These are phyloP conservation scores for Ascobolus immersus DNA, from an alignment of 495 filamentous ascomycete genomes.

Conservation along the genomic window DNA sequence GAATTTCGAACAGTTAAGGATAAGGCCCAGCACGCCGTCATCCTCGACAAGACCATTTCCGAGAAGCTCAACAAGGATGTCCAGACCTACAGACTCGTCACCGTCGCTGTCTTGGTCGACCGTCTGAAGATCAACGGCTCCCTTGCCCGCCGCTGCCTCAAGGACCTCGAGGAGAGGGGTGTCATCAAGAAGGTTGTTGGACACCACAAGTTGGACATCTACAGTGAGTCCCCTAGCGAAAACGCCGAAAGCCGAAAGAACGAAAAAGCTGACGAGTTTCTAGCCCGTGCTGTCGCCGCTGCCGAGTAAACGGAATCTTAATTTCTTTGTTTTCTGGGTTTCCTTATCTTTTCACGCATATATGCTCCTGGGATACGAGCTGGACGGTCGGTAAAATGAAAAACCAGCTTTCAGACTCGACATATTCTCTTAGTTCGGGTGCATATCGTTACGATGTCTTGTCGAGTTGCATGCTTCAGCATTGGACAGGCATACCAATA, in stretches of 20 bases:
- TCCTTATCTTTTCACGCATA: constrained; percentile 1
- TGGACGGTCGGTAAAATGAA: no score
- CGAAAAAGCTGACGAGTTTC: not conserved
- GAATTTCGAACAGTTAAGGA: constrained; percentile 61
- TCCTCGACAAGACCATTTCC: constrained; percentile 24
- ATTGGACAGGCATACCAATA: no score
- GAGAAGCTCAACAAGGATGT: constrained; percentile 28
- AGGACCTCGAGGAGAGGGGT: constrained; percentile 91
- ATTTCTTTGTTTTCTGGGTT: constrained; percentile 1
- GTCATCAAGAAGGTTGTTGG: constrained; percentile 94
- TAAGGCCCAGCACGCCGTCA: constrained; percentile 93
- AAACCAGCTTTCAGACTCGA: no score
- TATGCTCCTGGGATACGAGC: no score
- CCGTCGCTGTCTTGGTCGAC: constrained; percentile 93
- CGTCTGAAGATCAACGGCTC: constrained; percentile 99
- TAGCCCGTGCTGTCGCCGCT: constrained; percentile 7
- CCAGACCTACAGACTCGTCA: constrained; percentile 98
- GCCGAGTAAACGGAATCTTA: constrained; percentile 4
- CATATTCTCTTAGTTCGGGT: no score
- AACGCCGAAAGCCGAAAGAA: not conserved
- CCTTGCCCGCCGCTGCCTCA: constrained; percentile 66
- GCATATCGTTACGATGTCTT: no score
- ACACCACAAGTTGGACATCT: constrained; percentile 93
- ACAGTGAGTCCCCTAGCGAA: constrained; percentile 45
- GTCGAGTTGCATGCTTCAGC: no score